These are phyloP conservation scores for Cladosporium phlei DNA, from an alignment of 2,329 filamentous ascomycete species.

Conservation along the genomic window DNA sequence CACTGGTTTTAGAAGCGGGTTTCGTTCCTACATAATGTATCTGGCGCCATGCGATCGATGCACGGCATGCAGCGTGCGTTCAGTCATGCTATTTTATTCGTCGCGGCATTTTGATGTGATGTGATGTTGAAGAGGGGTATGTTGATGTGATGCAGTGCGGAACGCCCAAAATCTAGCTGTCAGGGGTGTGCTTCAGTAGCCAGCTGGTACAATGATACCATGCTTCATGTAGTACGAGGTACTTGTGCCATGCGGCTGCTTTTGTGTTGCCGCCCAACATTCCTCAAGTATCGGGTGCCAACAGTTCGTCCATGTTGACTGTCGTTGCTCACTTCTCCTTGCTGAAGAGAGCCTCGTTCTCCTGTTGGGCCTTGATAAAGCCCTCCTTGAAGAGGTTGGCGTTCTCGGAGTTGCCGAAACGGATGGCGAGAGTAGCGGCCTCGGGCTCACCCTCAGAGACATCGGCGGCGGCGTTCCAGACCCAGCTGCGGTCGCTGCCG, in stretches of 20 bases:
- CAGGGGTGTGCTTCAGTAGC: neutral
- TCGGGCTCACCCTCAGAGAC: slow-evolving; percentile 97
- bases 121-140: slow-evolving; percentile 7
- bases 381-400: slow-evolving; percentile 97
- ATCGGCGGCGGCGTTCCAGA: slow-evolving; percentile 97
- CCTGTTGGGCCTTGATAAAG: slow-evolving; percentile 93
- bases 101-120: slow-evolving; percentile 11
- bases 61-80: slow-evolving; percentile 5
- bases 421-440: slow-evolving; percentile 91
- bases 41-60: slow-evolving; percentile 17
- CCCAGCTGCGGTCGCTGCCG: slow-evolving; percentile 96
- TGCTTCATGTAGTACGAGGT: neutral
- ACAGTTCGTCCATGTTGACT: neutral
- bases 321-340: slow-evolving; percentile 20
- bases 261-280: neutral
- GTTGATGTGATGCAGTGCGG: slow-evolving; percentile 17
- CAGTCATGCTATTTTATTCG: slow-evolving; percentile 9
- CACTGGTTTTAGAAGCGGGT: slow-evolving; percentile 2
- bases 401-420: slow-evolving; percentile 96
- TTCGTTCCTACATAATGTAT: slow-evolving; percentile 16
- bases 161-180: slow-evolving; percentile 23
- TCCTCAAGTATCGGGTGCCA: neutral
- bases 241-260: neutral
- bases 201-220: no score
- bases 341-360: slow-evolving; percentile 82